phyloP scores from a whole-genome alignment of 495 filamentous ascomycete species.

The Pyrenula massariospora region DNA sequence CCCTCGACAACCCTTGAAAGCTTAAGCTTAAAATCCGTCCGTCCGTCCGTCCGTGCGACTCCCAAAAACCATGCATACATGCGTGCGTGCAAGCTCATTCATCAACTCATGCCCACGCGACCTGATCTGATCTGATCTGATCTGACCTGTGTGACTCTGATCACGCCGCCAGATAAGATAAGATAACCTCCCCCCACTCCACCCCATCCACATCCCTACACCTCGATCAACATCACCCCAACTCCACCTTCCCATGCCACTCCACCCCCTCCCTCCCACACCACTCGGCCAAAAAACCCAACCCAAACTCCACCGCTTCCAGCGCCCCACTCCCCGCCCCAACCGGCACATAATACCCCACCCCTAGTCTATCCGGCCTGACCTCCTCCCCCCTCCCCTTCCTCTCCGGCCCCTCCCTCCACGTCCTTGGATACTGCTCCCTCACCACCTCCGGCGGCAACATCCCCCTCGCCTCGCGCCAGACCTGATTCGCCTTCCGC shows the following conservation, averaged over 20 bases:
- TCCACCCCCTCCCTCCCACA: not conserved
- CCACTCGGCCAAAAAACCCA: not conserved
- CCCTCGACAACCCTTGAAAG: too few species aligned
- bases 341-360: not conserved
- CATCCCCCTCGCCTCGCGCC: not conserved
- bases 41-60: too few species aligned
- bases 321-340: not conserved
- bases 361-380: not conserved
- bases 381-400: not conserved
- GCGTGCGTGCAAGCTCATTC: too few species aligned
- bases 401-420: not conserved
- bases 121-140: too few species aligned
- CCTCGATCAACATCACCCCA: not conserved
- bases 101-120: too few species aligned
- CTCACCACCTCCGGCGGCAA: not conserved
- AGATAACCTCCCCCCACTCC: too few species aligned
- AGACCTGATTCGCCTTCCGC: not conserved
- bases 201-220: too few species aligned
- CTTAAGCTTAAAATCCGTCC: too few species aligned
- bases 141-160: too few species aligned
- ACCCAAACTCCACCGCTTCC: not conserved
- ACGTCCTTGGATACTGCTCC: not conserved
- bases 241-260: not conserved
- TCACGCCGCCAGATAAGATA: too few species aligned
- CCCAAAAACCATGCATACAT: too few species aligned